Conservation (phyloP, 2,329 filamentous ascomycete species). For the Colletotrichum falcatum region DNA sequence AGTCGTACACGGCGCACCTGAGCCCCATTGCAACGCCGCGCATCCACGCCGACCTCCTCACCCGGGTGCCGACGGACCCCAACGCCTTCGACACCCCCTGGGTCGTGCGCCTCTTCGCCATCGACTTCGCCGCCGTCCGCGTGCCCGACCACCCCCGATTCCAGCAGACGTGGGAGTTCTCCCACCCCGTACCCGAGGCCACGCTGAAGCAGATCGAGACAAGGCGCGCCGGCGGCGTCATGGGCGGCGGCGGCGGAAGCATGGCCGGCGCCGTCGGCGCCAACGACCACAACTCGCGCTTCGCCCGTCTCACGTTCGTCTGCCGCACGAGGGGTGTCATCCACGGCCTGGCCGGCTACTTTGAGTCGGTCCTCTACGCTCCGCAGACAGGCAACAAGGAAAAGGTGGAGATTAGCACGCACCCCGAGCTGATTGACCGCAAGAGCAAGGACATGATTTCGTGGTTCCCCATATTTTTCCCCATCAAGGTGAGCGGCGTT, state of each 20-base stretch:
- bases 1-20: constrained; percentile 92
- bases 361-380: constrained; percentile 93
- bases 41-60: constrained; percentile 82
- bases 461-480: constrained; percentile 99
- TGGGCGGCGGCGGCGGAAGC: constrained; percentile 76
- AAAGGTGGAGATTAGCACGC: constrained; percentile 88
- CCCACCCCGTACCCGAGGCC: constrained; percentile 75
- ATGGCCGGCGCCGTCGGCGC: constrained; percentile 81
- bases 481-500: constrained; percentile 78
- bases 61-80: constrained; percentile 70
- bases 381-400: constrained; percentile 56
- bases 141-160: constrained; percentile 72
- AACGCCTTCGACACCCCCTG: constrained; percentile 91
- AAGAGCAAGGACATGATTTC: constrained; percentile 99
- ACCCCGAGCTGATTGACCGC: constrained; percentile 88
- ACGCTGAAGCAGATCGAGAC: constrained; percentile 67
- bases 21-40: constrained; percentile 92
- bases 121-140: constrained; percentile 79
- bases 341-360: constrained; percentile 93
- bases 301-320: constrained; percentile 81
- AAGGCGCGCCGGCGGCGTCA: constrained; percentile 72
- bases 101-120: constrained; percentile 90
- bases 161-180: constrained; percentile 84
- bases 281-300: constrained; percentile 93
- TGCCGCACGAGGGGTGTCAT: constrained; percentile 84